Percentiles rank a stretch among this genome's conserved stretches.
phyloP scores from a whole-genome alignment of 495 filamentous ascomycete species.

The Lasiosphaeris hirsuta region DNA sequence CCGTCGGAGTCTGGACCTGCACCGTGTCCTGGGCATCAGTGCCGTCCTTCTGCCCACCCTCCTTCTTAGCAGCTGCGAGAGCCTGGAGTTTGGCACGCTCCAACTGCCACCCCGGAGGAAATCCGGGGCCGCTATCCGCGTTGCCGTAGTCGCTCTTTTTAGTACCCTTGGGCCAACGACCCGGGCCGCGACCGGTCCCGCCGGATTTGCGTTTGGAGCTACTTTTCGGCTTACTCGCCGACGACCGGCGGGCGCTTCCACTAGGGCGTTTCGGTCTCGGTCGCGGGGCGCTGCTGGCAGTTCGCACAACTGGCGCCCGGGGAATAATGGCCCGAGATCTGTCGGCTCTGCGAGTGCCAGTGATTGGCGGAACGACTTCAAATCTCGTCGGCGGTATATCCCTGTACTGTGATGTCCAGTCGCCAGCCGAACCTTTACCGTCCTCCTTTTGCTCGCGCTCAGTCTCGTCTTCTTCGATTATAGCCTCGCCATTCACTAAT shows the following conservation, averaged over 20 bases:
- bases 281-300: slow-evolving; percentile 22
- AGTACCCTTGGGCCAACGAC: slow-evolving; percentile 53
- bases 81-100: slow-evolving; percentile 27
- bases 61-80: slow-evolving; percentile 20
- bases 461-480: slow-evolving; percentile 24
- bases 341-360: slow-evolving; percentile 30
- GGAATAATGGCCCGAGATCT: slow-evolving; percentile 27
- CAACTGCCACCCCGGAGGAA: slow-evolving; percentile 47
- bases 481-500: slow-evolving; percentile 16
- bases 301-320: slow-evolving; percentile 31
- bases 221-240: slow-evolving; percentile 30
- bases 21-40: slow-evolving; percentile 34
- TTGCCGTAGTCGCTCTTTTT: slow-evolving; percentile 57
- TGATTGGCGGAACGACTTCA: slow-evolving; percentile 76
- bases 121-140: slow-evolving; percentile 52
- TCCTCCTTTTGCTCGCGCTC: slow-evolving; percentile 33
- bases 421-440: slow-evolving; percentile 28
- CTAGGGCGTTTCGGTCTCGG: slow-evolving; percentile 25
- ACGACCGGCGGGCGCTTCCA: slow-evolving; percentile 22
- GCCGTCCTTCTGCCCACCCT: slow-evolving; percentile 1
- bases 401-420: slow-evolving; percentile 41
- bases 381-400: slow-evolving; percentile 76
- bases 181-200: slow-evolving; percentile 50
- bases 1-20: slow-evolving; percentile 30
- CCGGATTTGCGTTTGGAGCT: slow-evolving; percentile 45